Evolutionary conservation across 495 filamentous ascomycete species (phyloP).

Genomic region (Elasticomyces elasticus): DNA sequence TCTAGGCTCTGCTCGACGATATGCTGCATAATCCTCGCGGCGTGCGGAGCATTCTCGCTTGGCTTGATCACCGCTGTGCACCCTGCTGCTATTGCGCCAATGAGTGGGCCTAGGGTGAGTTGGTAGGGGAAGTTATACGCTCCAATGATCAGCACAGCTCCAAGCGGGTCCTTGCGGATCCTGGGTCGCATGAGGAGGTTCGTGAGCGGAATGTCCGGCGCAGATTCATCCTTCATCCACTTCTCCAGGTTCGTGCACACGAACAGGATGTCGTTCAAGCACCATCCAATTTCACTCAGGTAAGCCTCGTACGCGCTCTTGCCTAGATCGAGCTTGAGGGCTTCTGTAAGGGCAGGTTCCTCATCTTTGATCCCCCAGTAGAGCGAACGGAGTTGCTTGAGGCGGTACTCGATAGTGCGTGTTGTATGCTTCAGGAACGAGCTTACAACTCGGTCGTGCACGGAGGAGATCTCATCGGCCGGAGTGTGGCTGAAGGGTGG

Average conservation of each 20-base stretch:
- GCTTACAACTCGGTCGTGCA: constrained; percentile 46
- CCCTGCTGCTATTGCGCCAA: constrained; percentile 86
- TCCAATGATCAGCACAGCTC: constrained; percentile 77
- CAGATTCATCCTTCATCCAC: constrained; percentile 73
- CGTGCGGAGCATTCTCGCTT: constrained; percentile 65
- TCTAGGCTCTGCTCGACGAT: constrained; percentile 66
- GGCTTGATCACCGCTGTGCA: constrained; percentile 87
- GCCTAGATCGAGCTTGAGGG: constrained; percentile 62
- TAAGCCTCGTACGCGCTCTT: constrained; percentile 62
- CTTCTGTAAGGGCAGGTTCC: constrained; percentile 54
- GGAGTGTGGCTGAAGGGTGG: constrained; percentile 53
- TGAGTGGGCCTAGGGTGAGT: constrained; percentile 62
- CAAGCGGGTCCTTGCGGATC: constrained; percentile 83
- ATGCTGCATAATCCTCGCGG: constrained; percentile 68
- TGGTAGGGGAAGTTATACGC: constrained; percentile 89
- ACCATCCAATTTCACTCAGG: constrained; percentile 61
- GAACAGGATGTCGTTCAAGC: constrained; percentile 69
- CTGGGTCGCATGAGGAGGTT: constrained; percentile 60
- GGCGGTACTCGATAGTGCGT: constrained; percentile 66
- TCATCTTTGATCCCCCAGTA: constrained; percentile 87
- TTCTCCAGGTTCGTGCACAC: constrained; percentile 62
- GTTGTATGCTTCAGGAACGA: constrained; percentile 72
- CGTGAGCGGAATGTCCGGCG: constrained; percentile 55
- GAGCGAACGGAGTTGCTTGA: constrained; percentile 78
- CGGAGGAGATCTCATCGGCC: constrained; percentile 53